Conservation (phyloP, 768 basidiomycete genomes). For the Lactifluus volemus region DNA sequence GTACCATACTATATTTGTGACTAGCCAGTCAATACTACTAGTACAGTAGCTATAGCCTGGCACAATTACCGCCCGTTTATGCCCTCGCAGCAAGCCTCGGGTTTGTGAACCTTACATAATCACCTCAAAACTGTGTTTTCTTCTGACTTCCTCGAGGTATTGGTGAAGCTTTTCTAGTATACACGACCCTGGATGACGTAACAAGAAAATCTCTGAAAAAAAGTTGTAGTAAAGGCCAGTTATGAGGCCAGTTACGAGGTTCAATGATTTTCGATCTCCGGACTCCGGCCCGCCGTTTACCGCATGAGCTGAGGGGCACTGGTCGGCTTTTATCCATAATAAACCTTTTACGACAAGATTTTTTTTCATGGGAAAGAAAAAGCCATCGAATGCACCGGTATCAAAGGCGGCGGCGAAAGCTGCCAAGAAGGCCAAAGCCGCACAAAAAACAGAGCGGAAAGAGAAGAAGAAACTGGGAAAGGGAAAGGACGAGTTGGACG, state of each 20-base stretch:
- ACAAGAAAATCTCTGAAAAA: neutral
- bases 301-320: neutral
- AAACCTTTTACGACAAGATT: neutral
- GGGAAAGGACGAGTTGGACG: constrained; percentile 45
- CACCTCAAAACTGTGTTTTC: too few relatives aligned
- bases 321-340: neutral
- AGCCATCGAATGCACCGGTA: constrained; percentile 26
- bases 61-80: too few relatives aligned
- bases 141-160: neutral
- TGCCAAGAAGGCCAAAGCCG: constrained; percentile 57
- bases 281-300: neutral
- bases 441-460: constrained; percentile 61
- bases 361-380: constrained; percentile 47
- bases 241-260: neutral
- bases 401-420: constrained; percentile 42
- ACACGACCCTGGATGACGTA: neutral
- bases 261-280: neutral
- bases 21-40: too few relatives aligned
- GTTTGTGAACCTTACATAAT: neutral
- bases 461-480: constrained; percentile 50
- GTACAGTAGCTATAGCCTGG: too few relatives aligned
- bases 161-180: neutral
- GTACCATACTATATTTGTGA: neutral
- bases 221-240: too few relatives aligned
- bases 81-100: too few relatives aligned